Evolutionary conservation across 2,329 filamentous ascomycete genomes (phyloP).

Genomic region (Alternaria triticimaculans): DNA sequence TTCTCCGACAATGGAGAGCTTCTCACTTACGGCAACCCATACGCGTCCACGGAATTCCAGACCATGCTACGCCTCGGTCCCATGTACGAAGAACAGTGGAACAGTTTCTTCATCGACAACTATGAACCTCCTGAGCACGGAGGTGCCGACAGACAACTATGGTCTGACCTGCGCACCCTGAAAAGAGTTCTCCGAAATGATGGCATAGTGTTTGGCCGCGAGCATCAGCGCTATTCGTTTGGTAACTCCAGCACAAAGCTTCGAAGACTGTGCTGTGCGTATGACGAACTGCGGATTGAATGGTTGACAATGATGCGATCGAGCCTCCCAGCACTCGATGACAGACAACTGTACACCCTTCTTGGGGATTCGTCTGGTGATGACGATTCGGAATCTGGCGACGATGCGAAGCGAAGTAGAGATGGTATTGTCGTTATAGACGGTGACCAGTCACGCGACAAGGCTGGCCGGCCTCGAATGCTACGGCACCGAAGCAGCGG

Average conservation of each 20-base stretch:
- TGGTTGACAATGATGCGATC: constrained; percentile 1
- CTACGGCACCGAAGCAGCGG: background rate
- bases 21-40: constrained; percentile 13
- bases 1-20: constrained; percentile 14
- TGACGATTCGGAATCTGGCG: background rate
- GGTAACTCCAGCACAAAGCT: constrained; percentile 2
- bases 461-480: background rate
- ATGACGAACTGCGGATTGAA: constrained; percentile 2
- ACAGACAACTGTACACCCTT: background rate
- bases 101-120: background rate
- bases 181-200: constrained; percentile 8
- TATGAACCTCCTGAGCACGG: background rate
- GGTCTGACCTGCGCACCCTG: background rate
- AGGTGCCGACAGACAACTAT: background rate
- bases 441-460: background rate
- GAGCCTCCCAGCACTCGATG: background rate
- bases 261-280: constrained; percentile 2
- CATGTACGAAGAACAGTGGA: constrained; percentile 16
- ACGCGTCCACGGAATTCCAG: constrained; percentile 2
- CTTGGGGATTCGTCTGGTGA: background rate
- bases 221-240: constrained; percentile 5
- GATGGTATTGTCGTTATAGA: background rate
- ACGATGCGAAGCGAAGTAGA: fast-evolving
- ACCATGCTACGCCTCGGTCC: constrained; percentile 15
- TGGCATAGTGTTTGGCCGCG: constrained; percentile 6